phyloP scores from a whole-genome alignment of 495 filamentous ascomycete species.

The Xylaria bambusicola region DNA sequence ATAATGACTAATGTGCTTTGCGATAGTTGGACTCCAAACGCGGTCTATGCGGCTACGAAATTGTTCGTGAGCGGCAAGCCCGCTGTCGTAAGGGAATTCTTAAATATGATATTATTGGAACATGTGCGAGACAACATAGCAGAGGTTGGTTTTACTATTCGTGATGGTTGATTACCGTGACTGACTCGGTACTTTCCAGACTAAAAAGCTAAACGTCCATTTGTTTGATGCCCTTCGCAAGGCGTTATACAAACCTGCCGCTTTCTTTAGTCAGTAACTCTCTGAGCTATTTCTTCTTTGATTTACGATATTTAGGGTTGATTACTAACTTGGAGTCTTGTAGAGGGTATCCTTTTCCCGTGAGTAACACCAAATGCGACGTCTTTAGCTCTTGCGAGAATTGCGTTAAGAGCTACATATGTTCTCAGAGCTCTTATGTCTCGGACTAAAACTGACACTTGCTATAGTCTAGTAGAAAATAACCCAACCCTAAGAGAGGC shows the following conservation, averaged over 20 bases:
- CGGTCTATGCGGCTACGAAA: conserved; percentile 79
- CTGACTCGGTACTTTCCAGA: conserved; percentile 50
- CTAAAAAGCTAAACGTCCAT: conserved; percentile 90
- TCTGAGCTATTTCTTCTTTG: neutral
- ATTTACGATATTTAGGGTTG: no score
- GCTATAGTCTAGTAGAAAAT: conserved; percentile 60
- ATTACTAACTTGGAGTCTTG: neutral
- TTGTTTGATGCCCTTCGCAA: conserved; percentile 92
- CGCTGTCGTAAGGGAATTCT: conserved; percentile 72
- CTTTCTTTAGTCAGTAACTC: conserved; percentile 69
- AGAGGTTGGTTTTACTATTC: conserved; percentile 33
- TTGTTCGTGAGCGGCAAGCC: conserved; percentile 87
- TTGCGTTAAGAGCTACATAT: no score
- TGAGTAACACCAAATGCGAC: neutral
- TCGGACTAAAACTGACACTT: neutral
- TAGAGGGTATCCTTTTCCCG: conserved; percentile 84
- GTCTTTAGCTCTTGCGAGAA: neutral
- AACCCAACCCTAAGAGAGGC: conserved; percentile 81
- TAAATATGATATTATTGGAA: conserved; percentile 79
- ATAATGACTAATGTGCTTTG: neutral
- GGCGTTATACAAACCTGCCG: conserved; percentile 89
- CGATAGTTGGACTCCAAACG: conserved; percentile 76
- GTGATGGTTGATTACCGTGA: neutral
- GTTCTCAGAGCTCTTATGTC: no score
- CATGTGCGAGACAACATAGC: conserved; percentile 79